These are phyloP conservation scores for Coniochaeta sp. DNA, from an alignment of 2,329 filamentous ascomycete genomes.

Conservation along the genomic window DNA sequence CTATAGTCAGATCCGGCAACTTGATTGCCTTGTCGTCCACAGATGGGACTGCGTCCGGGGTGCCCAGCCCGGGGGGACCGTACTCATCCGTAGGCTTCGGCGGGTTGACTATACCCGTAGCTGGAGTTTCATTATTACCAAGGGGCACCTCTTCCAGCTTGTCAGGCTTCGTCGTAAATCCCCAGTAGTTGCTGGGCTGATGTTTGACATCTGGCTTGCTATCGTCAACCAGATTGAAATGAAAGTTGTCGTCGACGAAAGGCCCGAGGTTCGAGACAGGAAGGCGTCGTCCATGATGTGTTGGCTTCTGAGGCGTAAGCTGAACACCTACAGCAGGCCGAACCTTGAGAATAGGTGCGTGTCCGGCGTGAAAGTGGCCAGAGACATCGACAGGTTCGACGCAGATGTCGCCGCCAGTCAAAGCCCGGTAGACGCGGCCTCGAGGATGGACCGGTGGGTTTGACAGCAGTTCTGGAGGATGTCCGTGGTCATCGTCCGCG, in stretches of 20 bases:
- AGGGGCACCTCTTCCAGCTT: background rate
- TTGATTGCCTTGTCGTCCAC: background rate
- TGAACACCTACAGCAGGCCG: background rate
- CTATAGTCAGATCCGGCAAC: too few relatives aligned
- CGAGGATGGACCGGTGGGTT: background rate
- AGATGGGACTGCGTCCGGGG: background rate
- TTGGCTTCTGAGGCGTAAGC: background rate
- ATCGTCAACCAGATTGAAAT: background rate
- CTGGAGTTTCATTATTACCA: background rate
- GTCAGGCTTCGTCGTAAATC: background rate
- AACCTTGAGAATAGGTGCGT: background rate
- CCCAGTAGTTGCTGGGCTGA: constrained; percentile 1
- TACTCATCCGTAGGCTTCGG: background rate
- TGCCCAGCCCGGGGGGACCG: background rate
- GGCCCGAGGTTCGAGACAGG: background rate
- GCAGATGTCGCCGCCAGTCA: constrained; percentile 1
- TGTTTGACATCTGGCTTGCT: background rate
- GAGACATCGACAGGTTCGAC: background rate
- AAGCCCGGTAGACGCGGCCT: background rate
- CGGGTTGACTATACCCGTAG: background rate
- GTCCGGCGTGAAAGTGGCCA: constrained; percentile 1
- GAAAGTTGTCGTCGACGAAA: background rate
- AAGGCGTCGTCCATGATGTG: background rate
- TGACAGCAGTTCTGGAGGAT: background rate
- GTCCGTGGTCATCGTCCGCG: background rate